Percentiles rank a stretch among this genome's conserved stretches.
phyloP scores from a whole-genome alignment of 2,329 filamentous ascomycete species.

The Neofusicoccum laricinum region DNA sequence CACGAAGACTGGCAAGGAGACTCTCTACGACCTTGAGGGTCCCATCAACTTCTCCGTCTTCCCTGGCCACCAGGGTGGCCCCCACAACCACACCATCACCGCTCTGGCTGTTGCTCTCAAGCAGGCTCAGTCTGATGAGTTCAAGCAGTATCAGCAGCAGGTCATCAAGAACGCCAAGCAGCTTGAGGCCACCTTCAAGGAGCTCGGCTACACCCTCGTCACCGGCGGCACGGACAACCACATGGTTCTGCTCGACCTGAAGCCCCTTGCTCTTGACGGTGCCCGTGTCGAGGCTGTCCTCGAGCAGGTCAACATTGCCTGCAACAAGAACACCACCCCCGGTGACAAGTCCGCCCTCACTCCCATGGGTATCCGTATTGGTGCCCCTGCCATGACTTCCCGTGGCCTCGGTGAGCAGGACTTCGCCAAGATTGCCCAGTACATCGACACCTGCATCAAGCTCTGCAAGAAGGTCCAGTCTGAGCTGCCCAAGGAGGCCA shows the following conservation, averaged over 20 bases:
- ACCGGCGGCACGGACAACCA: slow-evolving; percentile 96
- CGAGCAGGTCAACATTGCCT: slow-evolving; percentile 97
- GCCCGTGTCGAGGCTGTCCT: slow-evolving; percentile 94
- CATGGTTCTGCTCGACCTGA: slow-evolving; percentile 93
- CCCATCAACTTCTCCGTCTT: slow-evolving; percentile 97
- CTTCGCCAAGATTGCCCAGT: slow-evolving; percentile 74
- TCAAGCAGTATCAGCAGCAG: slow-evolving; percentile 89
- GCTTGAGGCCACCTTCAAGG: slow-evolving; percentile 76
- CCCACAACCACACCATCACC: slow-evolving; percentile 99
- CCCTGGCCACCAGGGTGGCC: slow-evolving; percentile 95
- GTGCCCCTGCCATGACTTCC: slow-evolving; percentile 96
- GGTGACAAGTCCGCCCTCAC: slow-evolving; percentile 92
- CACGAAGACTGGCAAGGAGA: slow-evolving; percentile 80
- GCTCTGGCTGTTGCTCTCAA: slow-evolving; percentile 91
- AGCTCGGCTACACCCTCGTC: slow-evolving; percentile 88
- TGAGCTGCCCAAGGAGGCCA: slow-evolving; percentile 87
- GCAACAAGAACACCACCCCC: slow-evolving; percentile 99
- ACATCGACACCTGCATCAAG: slow-evolving; percentile 87
- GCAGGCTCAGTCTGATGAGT: slow-evolving; percentile 86
- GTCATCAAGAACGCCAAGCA: slow-evolving; percentile 93
- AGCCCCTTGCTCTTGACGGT: slow-evolving; percentile 81
- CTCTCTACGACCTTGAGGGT: slow-evolving; percentile 83
- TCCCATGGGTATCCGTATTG: slow-evolving; percentile 89
- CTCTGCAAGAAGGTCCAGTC: slow-evolving; percentile 85
- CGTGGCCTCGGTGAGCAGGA: slow-evolving; percentile 87